Conservation (phyloP, 371 early-diverging fungal genomes). For the Mortierella sp. region DNA sequence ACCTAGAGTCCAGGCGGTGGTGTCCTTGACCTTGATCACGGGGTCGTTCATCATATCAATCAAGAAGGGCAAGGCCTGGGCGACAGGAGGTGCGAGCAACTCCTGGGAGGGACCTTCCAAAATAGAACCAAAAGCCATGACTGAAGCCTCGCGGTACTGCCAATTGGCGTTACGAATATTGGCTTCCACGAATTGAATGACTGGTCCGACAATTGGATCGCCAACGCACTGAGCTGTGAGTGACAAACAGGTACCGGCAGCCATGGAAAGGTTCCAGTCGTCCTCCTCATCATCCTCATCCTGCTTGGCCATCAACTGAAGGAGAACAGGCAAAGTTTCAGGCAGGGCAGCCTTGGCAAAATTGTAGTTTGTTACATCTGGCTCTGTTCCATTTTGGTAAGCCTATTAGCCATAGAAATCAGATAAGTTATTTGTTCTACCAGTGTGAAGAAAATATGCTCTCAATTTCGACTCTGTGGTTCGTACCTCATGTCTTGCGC, state of each 20-base stretch:
- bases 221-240: constrained; percentile 87
- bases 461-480: background rate
- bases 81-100: constrained; percentile 80
- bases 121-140: constrained; percentile 98
- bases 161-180: constrained; percentile 89
- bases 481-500: constrained; percentile 64
- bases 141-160: constrained; percentile 95
- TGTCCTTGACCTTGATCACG: constrained; percentile 90
- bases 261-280: constrained; percentile 97
- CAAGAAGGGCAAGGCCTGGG: constrained; percentile 89
- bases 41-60: constrained; percentile 92
- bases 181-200: constrained; percentile 91
- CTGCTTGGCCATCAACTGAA: constrained; percentile 89
- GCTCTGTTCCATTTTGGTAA: constrained; percentile 64
- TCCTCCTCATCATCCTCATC: constrained; percentile 98
- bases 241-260: constrained; percentile 95
- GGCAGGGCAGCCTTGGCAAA: constrained; percentile 85
- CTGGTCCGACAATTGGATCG: constrained; percentile 80
- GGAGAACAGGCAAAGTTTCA: constrained; percentile 89
- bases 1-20: constrained; percentile 97
- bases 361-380: constrained; percentile 70
- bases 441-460: background rate
- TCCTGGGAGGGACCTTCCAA: constrained; percentile 89
- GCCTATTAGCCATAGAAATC: constrained; percentile 56
- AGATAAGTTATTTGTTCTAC: background rate